Evolutionary conservation across 306 rosid genomes (phyloP), one percentile per base, ranked within the genome.

Genomic region (Gynostemma pentaphyllum): DNA sequence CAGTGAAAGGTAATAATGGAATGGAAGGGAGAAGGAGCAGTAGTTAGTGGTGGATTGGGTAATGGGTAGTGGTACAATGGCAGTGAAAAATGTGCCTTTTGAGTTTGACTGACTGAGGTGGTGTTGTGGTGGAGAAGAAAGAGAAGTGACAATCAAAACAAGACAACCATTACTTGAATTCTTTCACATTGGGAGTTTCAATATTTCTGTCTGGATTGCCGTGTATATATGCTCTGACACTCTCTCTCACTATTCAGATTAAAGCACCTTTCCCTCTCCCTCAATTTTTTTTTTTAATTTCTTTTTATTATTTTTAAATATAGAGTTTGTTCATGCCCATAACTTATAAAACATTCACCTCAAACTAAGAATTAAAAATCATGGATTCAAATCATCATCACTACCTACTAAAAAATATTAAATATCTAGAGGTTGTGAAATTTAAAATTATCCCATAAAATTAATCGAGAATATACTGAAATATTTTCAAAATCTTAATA

Each of bases 211-310:
- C 14, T 47, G 71, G 59, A 71, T 62, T 54, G 68, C 63, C 26
- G 74, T 42, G 84, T 46, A 70, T 73, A 80, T 68, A 73, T 74
- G 42, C 77, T 12, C 47, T 27, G 37, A 32, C 65, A 59, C 19
- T 5, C 53, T 15, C 61, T 30, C 76, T 59, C 77, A 60, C 70
- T 34, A 16, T 34, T 48, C 24, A 47, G 67, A 72, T 59, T 24
- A 16, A 72, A 68, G 65, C 27, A 2, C 15, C 22, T 16, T 13
- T 27, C 37, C 22, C 8, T 16, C 24, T 57, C 57, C 28, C 34
- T 63, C 74, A 21, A 21, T 22, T 16, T 70, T 51, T 37, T 76
- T 52, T 70, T 55, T 64, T 41, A 14, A 53, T 5, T 53, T 53
- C 60, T 18, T 11, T 29, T 53, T 28, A 2, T 34, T 34, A 4